Conservation (phyloP, 768 basidiomycete species). For the Leucogyrophana mollusca region DNA sequence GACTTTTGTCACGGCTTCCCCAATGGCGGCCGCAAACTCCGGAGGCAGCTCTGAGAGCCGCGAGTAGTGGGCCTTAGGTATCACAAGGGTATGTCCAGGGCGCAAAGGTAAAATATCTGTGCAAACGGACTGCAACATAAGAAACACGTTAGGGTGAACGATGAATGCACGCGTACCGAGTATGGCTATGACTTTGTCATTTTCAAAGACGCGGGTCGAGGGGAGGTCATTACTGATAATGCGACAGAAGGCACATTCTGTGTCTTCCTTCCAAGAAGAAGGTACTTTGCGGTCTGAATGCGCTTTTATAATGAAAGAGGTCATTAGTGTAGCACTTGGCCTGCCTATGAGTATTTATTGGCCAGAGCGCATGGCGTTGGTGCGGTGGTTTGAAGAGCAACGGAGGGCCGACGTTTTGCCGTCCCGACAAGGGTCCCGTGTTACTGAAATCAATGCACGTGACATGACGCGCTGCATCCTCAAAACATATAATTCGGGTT, state of each 20-base stretch:
- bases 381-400: too few relatives aligned
- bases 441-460: too few relatives aligned
- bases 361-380: too few relatives aligned
- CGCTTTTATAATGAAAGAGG: constrained; percentile 69
- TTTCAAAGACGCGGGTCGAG: constrained; percentile 55
- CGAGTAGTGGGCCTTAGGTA: constrained; percentile 64
- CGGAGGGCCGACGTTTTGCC: too few relatives aligned
- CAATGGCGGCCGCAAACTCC: constrained; percentile 57
- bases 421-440: too few relatives aligned
- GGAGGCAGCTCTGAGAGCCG: constrained; percentile 64
- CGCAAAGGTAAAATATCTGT: constrained; percentile 69
- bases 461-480: too few relatives aligned
- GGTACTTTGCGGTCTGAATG: constrained; percentile 49
- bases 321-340: constrained; percentile 41
- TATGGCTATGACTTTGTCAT: constrained; percentile 62
- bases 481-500: too few relatives aligned
- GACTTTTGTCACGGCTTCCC: constrained; percentile 58
- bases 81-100: constrained; percentile 65
- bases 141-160: not conserved
- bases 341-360: too few relatives aligned
- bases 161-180: constrained; percentile 43
- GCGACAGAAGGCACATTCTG: constrained; percentile 62
- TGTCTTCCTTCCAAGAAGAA: constrained; percentile 47
- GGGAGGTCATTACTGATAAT: constrained; percentile 53
- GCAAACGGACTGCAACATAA: not conserved